Conservation (phyloP, 1,139 yeast genomes). For the Tardiomyces digboiensis region DNA sequence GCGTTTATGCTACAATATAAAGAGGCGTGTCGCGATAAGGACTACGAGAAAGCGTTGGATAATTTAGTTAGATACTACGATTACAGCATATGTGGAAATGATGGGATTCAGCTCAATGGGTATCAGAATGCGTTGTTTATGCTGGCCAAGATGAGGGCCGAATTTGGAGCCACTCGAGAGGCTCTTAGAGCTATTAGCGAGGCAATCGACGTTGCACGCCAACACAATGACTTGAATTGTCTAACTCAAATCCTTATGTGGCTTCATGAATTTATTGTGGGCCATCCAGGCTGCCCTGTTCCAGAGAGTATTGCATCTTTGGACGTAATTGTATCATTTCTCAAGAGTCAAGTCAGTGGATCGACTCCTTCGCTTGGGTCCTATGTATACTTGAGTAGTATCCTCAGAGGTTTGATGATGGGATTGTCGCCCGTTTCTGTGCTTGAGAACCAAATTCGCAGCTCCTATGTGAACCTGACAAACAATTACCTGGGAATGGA, state of each 20-base stretch:
- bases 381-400: slow-evolving; percentile 51
- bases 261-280: slow-evolving; percentile 62
- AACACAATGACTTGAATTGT: slow-evolving; percentile 66
- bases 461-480: slow-evolving; percentile 41
- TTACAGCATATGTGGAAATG: slow-evolving; percentile 55
- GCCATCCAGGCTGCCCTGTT: slow-evolving; percentile 37
- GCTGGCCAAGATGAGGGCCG: slow-evolving; percentile 68
- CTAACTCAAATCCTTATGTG: slow-evolving; percentile 72
- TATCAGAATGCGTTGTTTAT: slow-evolving; percentile 80
- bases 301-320: slow-evolving; percentile 25
- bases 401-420: slow-evolving; percentile 40
- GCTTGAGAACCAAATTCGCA: slow-evolving; percentile 45
- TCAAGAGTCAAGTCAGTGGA: slow-evolving; percentile 49
- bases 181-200: slow-evolving; percentile 80
- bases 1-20: slow-evolving; percentile 57
- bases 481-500: slow-evolving; percentile 22
- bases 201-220: slow-evolving; percentile 83
- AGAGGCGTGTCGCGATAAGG: slow-evolving; percentile 49
- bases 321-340: slow-evolving; percentile 54
- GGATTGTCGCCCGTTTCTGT: slow-evolving; percentile 40
- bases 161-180: slow-evolving; percentile 63
- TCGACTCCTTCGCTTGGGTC: slow-evolving; percentile 44
- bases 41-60: slow-evolving; percentile 67
- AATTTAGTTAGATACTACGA: slow-evolving; percentile 77
- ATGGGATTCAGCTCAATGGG: slow-evolving; percentile 44